phyloP scores from a whole-genome alignment of 495 filamentous ascomycete genomes.

The Hyaloscypha finlandica region DNA sequence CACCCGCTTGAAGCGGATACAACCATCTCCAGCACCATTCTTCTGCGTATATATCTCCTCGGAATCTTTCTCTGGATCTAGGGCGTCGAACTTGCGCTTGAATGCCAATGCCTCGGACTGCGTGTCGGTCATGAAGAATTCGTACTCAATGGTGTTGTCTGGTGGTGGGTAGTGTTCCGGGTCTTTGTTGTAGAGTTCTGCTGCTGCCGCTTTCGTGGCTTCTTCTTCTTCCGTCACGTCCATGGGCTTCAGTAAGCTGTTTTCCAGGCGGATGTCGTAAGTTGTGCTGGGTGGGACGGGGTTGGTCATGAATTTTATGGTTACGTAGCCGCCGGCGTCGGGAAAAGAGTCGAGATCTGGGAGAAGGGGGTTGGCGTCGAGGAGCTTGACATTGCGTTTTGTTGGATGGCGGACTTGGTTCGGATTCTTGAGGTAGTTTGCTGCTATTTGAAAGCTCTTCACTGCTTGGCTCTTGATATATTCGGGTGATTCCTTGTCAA shows the following conservation, averaged over 20 bases:
- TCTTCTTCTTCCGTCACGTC: constrained; percentile 52
- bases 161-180: constrained; percentile 61
- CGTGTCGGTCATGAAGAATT: constrained; percentile 73
- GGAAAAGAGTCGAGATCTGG: constrained; percentile 88
- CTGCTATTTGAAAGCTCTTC: constrained; percentile 85
- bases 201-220: constrained; percentile 48
- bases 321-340: constrained; percentile 82
- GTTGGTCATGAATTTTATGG: constrained; percentile 86
- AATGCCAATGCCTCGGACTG: constrained; percentile 58
- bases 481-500: constrained; percentile 69
- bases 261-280: constrained; percentile 82
- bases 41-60: constrained; percentile 64
- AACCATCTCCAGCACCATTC: constrained; percentile 44
- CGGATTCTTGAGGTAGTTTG: constrained; percentile 64
- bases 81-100: constrained; percentile 69
- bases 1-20: constrained; percentile 73
- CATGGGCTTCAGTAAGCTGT: constrained; percentile 73
- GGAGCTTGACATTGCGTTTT: constrained; percentile 73
- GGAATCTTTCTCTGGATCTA: constrained; percentile 68
- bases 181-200: constrained; percentile 62
- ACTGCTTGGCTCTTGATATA: constrained; percentile 79
- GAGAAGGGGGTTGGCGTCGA: constrained; percentile 79
- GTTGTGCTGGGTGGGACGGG: constrained; percentile 59
- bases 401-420: constrained; percentile 76
- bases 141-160: constrained; percentile 70